These are phyloP conservation scores for Prunus mongolica DNA, from an alignment of 306 rosid genomes.

Conservation along the genomic window DNA sequence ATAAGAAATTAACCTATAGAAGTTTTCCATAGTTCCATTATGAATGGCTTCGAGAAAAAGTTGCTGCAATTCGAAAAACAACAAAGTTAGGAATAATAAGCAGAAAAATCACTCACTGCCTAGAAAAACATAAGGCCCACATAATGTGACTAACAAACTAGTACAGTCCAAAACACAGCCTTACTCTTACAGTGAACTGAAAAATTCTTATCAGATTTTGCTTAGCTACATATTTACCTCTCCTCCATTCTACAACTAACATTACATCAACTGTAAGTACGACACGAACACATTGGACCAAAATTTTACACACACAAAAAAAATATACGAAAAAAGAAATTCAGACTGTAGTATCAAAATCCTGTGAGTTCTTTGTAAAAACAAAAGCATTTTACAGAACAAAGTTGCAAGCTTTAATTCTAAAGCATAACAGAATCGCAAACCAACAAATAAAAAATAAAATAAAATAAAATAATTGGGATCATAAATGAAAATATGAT, in stretches of 20 bases:
- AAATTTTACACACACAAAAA: neutral
- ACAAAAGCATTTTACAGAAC: neutral
- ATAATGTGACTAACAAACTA: neutral
- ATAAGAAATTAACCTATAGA: constrained; percentile 67
- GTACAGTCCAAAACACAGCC: neutral
- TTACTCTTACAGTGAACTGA: neutral
- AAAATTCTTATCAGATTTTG: neutral
- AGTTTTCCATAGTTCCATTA: constrained; percentile 85
- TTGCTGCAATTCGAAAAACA: constrained; percentile 44
- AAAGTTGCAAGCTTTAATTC: neutral
- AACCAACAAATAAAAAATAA: no score
- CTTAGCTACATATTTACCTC: neutral
- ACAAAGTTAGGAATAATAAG: neutral
- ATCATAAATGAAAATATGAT: no score
- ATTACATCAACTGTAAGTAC: neutral
- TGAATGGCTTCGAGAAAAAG: constrained; percentile 73
- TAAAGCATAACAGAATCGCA: neutral
- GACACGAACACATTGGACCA: neutral
- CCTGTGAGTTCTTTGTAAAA: neutral
- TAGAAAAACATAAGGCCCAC: neutral
- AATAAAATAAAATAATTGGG: neutral
- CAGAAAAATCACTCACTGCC: neutral
- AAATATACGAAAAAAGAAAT: neutral
- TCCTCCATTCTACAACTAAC: neutral
- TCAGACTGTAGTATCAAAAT: neutral